Percentiles rank a stretch among this genome's conserved stretches.
phyloP scores from a whole-genome alignment of 2,329 filamentous ascomycete species.

The Paecilomyces dactylethromorphus region DNA sequence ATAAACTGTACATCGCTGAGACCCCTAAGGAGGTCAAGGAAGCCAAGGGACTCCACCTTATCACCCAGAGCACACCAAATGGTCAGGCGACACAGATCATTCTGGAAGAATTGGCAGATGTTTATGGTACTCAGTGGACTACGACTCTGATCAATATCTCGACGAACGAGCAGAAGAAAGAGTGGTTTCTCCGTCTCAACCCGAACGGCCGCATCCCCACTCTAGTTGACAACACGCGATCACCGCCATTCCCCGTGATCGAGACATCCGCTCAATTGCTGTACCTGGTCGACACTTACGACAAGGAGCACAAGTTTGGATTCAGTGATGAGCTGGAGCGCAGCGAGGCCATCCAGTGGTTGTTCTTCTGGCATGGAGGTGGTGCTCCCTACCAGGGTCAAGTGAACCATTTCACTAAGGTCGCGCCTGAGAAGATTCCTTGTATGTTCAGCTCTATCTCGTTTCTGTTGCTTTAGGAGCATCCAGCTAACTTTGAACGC shows the following conservation, averaged over 20 bases:
- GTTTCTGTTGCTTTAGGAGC: neutral
- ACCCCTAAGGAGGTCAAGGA: neutral
- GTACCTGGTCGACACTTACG: conserved; percentile 45
- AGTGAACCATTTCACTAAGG: conserved; percentile 40
- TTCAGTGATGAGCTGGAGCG: conserved; percentile 47
- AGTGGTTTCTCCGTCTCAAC: conserved; percentile 46
- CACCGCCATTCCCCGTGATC: conserved; percentile 45
- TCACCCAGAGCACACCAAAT: conserved; percentile 48
- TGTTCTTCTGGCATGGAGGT: neutral
- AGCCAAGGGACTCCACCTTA: conserved; percentile 42
- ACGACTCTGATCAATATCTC: conserved; percentile 44
- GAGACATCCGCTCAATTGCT: conserved; percentile 49
- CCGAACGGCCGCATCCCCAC: conserved; percentile 46
- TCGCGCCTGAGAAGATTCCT: conserved; percentile 40
- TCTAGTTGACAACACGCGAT: conserved; percentile 45
- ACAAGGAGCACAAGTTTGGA: conserved; percentile 45
- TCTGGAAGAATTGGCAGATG: conserved; percentile 48
- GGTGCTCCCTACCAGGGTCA: conserved; percentile 27
- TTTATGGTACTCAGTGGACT: conserved; percentile 45
- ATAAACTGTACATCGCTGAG: neutral
- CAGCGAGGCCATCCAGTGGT: conserved; percentile 21
- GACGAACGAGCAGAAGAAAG: conserved; percentile 51
- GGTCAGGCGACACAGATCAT: conserved; percentile 48
- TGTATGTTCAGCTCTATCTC: conserved; percentile 22
- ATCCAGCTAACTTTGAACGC: neutral